These are phyloP conservation scores for Sanghuangporus baumii DNA, from an alignment of 1,284 basidiomycete species.

Conservation along the genomic window DNA sequence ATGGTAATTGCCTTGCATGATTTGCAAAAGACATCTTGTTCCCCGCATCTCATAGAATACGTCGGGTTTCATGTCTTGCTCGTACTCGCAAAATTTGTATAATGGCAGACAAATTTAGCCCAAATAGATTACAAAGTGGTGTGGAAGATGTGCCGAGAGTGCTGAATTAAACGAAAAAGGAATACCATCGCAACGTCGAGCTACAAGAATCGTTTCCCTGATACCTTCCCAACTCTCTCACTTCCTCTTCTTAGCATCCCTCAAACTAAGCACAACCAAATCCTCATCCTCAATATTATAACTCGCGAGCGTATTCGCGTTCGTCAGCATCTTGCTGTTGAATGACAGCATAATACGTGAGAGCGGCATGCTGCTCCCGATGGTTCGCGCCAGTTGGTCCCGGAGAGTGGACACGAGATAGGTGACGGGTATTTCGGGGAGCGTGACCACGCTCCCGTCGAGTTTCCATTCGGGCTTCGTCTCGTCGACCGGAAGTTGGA, in stretches of 20 bases:
- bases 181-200: neutral
- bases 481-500: slow-evolving; percentile 77
- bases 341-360: slow-evolving; percentile 77
- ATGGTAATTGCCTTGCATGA: no score
- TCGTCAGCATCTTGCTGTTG: slow-evolving; percentile 79
- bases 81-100: no score
- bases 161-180: neutral
- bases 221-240: slow-evolving; percentile 47
- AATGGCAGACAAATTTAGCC: no score
- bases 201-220: slow-evolving; percentile 55
- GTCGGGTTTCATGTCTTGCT: no score
- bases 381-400: slow-evolving; percentile 75
- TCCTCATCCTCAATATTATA: slow-evolving; percentile 92
- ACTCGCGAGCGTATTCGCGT: slow-evolving; percentile 74
- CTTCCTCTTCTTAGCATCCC: slow-evolving; percentile 72
- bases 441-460: slow-evolving; percentile 69
- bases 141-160: no score
- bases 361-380: slow-evolving; percentile 71
- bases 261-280: slow-evolving; percentile 65
- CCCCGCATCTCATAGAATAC: no score
- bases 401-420: slow-evolving; percentile 81
- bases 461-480: slow-evolving; percentile 90
- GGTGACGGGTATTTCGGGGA: slow-evolving; percentile 78
- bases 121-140: no score
- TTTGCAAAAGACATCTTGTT: no score